Conservation (phyloP, 1,284 basidiomycete species). For the Earliella scabrosa region DNA sequence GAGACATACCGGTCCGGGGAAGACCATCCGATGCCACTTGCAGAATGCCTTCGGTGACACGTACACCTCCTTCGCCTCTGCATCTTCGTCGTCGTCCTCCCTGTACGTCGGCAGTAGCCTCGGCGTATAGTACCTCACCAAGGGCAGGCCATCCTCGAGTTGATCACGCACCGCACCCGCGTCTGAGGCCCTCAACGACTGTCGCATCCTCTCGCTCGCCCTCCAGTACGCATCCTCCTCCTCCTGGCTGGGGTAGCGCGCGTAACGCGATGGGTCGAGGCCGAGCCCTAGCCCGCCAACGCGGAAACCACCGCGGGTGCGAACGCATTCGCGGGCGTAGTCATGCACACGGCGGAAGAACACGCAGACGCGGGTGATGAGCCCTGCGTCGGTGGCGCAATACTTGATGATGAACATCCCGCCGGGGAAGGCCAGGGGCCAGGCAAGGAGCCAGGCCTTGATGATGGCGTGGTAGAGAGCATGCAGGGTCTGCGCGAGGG, state of each 20-base stretch:
- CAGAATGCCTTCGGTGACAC: conserved; percentile 39
- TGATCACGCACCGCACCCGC: conserved; percentile 12
- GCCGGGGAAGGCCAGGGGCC: conserved; percentile 18
- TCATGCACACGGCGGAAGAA: not conserved
- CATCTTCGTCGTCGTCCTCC: conserved; percentile 12
- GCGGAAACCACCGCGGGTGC: no score
- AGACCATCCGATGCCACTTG: conserved; percentile 48
- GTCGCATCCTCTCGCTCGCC: conserved; percentile 7
- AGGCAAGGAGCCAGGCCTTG: conserved; percentile 11
- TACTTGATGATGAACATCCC: conserved; percentile 6
- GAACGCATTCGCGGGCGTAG: not conserved
- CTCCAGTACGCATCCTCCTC: conserved; percentile 27
- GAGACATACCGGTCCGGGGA: conserved; percentile 37
- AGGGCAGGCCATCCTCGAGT: conserved; percentile 18
- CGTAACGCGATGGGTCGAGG: not conserved
- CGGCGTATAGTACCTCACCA: conserved; percentile 33
- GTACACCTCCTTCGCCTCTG: conserved; percentile 27
- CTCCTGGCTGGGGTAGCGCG: conserved; percentile 9
- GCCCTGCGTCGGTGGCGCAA: not conserved
- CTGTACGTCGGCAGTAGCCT: conserved; percentile 31
- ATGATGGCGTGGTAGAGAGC: conserved; percentile 2
- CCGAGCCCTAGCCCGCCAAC: not conserved
- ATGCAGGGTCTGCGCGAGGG: not conserved
- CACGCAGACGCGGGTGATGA: conserved; percentile 1
- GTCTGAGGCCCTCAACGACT: conserved; percentile 19